Percentiles rank a stretch among this genome's conserved stretches.
Conservation (phyloP, 2,329 filamentous ascomycete species). For the Cladosporium sp. region DNA sequence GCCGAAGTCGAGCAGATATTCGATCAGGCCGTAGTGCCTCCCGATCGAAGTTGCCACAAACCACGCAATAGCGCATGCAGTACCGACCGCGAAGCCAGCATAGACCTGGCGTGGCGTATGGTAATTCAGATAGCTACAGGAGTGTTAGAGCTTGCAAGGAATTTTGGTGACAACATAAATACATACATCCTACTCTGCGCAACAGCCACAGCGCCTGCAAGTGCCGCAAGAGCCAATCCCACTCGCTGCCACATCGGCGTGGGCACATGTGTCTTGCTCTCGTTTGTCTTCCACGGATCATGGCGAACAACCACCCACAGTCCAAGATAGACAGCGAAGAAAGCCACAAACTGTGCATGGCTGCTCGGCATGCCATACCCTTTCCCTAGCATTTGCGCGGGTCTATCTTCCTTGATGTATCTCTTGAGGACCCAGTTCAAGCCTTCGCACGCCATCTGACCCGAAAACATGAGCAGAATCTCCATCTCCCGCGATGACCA, state of each 20-base stretch:
- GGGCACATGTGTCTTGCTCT: slow-evolving; percentile 43
- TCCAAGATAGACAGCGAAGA: slow-evolving; percentile 78
- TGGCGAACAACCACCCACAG: slow-evolving; percentile 84
- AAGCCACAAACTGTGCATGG: slow-evolving; percentile 91
- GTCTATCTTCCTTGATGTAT: slow-evolving; percentile 86
- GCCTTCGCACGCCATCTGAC: slow-evolving; percentile 86
- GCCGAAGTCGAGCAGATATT: slow-evolving; percentile 66
- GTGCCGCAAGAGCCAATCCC: slow-evolving; percentile 42
- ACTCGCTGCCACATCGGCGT: slow-evolving; percentile 60
- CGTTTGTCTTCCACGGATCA: slow-evolving; percentile 42
- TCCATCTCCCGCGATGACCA: slow-evolving; percentile 90
- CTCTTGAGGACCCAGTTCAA: slow-evolving; percentile 88
- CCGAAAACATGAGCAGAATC: slow-evolving; percentile 81
- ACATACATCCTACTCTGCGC: slow-evolving; percentile 77
- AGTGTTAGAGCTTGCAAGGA: not conserved
- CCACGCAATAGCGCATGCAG: slow-evolving; percentile 70
- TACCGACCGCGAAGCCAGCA: slow-evolving; percentile 70
- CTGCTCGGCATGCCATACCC: slow-evolving; percentile 97
- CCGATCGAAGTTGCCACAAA: slow-evolving; percentile 67
- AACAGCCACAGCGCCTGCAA: slow-evolving; percentile 48
- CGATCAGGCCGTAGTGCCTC: slow-evolving; percentile 64
- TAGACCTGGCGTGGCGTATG: slow-evolving; percentile 85
- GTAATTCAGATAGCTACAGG: slow-evolving; percentile 60
- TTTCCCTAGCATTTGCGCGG: slow-evolving; percentile 75
- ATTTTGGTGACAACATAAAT: not conserved